Percentiles rank a stretch among this genome's conserved stretches.
Evolutionary conservation across 139 green algal genomes (phyloP).

Genomic region (Coccomyxa sp.): DNA sequence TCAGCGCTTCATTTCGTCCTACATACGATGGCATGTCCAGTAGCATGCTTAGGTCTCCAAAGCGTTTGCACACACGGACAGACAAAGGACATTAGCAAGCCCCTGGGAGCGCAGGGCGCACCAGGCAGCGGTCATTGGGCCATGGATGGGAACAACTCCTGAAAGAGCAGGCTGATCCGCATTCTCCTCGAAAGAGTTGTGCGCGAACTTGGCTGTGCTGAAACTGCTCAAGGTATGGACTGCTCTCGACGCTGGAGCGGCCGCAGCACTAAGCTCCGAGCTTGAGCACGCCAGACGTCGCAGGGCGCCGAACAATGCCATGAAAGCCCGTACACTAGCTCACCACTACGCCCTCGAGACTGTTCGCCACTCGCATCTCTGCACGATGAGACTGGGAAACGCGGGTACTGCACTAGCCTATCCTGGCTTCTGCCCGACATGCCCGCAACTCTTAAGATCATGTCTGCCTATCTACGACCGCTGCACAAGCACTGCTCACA

Average conservation of each 20-base stretch:
- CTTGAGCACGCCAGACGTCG: background rate
- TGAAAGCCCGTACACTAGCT: too few relatives aligned
- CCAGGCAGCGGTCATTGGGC: background rate
- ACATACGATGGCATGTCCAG: background rate
- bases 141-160: background rate
- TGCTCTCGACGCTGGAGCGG: background rate
- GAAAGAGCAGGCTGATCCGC: background rate
- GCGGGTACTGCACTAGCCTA: too few relatives aligned
- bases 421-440: too few relatives aligned
- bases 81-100: background rate
- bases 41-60: background rate
- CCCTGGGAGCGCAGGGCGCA: background rate
- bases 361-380: too few relatives aligned
- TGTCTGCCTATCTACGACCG: too few relatives aligned
- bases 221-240: background rate
- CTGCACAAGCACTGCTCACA: too few relatives aligned
- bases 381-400: too few relatives aligned
- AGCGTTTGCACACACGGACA: background rate
- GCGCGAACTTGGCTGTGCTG: background rate
- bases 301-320: background rate
- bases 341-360: too few relatives aligned
- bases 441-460: too few relatives aligned
- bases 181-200: background rate
- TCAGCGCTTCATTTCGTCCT: background rate
- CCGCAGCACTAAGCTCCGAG: background rate